phyloP scores from a whole-genome alignment of 1,139 yeast species.

The Lodderomyces margitis region DNA sequence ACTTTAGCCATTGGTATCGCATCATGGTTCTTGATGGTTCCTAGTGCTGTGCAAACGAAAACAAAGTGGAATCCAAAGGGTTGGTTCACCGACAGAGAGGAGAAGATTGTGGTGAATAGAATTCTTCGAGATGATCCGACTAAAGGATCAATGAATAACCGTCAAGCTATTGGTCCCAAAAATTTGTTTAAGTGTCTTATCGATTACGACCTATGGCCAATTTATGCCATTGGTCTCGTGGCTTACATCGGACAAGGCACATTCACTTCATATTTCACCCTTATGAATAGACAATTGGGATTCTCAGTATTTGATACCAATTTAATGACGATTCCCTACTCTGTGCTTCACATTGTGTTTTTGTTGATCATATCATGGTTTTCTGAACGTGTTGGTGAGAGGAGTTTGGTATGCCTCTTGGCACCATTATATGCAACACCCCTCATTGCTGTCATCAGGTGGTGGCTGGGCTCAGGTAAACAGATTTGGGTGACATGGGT shows the following conservation, averaged over 20 bases:
- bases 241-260: conserved; percentile 46
- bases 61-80: conserved; percentile 51
- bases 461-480: conserved; percentile 49
- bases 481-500: conserved; percentile 54
- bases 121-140: conserved; percentile 66
- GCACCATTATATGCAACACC: conserved; percentile 41
- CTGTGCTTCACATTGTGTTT: conserved; percentile 17
- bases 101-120: conserved; percentile 56
- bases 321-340: conserved; percentile 47
- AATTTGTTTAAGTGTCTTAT: conserved; percentile 37
- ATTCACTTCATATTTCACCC: conserved; percentile 11
- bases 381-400: conserved; percentile 35
- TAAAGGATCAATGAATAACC: conserved; percentile 67
- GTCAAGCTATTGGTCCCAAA: conserved; percentile 48
- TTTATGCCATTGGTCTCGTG: conserved; percentile 50
- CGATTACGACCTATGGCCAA: conserved; percentile 61
- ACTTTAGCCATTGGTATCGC: conserved; percentile 54
- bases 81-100: conserved; percentile 61
- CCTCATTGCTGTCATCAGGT: conserved; percentile 40
- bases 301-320: conserved; percentile 56
- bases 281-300: conserved; percentile 51
- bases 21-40: conserved; percentile 57
- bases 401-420: conserved; percentile 30
- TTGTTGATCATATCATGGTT: conserved; percentile 38
- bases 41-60: conserved; percentile 55